phyloP scores from a whole-genome alignment of 2,329 filamentous ascomycete species.

The Aspergillus vadensis region DNA sequence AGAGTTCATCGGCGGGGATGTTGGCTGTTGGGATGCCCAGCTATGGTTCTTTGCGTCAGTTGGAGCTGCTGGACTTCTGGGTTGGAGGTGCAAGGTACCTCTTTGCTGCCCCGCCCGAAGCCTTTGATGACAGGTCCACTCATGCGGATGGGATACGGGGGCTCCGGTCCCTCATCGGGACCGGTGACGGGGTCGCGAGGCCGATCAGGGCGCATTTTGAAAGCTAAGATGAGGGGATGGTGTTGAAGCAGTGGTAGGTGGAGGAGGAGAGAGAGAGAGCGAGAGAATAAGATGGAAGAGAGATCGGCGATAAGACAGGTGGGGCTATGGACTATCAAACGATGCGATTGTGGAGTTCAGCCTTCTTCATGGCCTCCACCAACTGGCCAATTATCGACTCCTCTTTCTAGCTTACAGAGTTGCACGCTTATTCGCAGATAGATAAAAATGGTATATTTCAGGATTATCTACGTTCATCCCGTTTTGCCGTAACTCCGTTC shows the following conservation, averaged over 20 bases:
- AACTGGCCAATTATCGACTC: not conserved
- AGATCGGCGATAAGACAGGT: conserved; percentile 2
- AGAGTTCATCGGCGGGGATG: conserved; percentile 68
- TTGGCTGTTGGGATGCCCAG: conserved; percentile 97
- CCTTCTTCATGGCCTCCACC: not conserved
- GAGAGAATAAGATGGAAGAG: not conserved
- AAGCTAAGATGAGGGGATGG: not conserved
- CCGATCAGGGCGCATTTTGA: conserved; percentile 49
- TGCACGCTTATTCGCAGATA: no score
- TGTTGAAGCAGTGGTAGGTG: not conserved
- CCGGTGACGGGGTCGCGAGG: conserved; percentile 73
- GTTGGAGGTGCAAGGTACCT: conserved; percentile 54
- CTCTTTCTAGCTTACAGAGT: no score
- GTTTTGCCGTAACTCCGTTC: conserved; percentile 8
- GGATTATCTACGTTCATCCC: not conserved
- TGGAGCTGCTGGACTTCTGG: no score
- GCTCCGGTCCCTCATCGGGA: conserved; percentile 68
- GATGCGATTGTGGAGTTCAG: no score
- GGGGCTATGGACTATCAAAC: not conserved
- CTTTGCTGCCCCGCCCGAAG: conserved; percentile 90
- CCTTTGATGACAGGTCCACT: conserved; percentile 87
- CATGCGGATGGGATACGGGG: conserved; percentile 81
- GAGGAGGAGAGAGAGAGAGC: not conserved
- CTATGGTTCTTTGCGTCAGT: conserved; percentile 45
- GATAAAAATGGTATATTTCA: no score